Evolutionary conservation across 805 yeast species (phyloP).

Genomic region (Cyberlindnera veronae): DNA sequence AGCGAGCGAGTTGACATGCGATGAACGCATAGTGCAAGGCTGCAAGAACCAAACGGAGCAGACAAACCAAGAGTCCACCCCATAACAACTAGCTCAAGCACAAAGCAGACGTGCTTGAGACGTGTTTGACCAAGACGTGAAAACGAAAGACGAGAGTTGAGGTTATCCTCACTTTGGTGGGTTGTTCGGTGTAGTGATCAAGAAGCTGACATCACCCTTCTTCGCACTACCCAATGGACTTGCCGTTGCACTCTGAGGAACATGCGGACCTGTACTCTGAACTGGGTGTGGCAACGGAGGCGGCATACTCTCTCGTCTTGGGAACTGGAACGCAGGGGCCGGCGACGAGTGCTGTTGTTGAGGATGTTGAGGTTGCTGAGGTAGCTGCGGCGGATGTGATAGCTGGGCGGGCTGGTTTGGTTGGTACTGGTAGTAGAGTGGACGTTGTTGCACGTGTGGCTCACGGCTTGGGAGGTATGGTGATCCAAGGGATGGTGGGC

Average conservation of each 20-base stretch:
- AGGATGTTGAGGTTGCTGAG: slow-evolving; percentile 4
- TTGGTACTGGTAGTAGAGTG: slow-evolving; percentile 12
- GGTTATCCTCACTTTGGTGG: slow-evolving; percentile 27
- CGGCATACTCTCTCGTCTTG: slow-evolving; percentile 5
- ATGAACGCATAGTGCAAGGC: too few relatives aligned
- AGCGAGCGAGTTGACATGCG: too few relatives aligned
- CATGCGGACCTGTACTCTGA: background rate
- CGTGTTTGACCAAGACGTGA: too few relatives aligned
- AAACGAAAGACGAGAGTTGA: background rate
- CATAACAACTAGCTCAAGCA: too few relatives aligned
- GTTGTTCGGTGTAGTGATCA: slow-evolving; percentile 27
- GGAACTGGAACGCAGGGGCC: slow-evolving; percentile 7
- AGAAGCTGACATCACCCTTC: slow-evolving; percentile 26
- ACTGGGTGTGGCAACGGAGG: slow-evolving; percentile 6
- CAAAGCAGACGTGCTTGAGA: too few relatives aligned
- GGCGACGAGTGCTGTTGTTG: slow-evolving; percentile 6
- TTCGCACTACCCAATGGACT: slow-evolving; percentile 4
- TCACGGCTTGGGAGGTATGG: slow-evolving; percentile 15
- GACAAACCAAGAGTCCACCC: too few relatives aligned
- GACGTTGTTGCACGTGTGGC: slow-evolving; percentile 2
- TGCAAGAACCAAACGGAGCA: too few relatives aligned
- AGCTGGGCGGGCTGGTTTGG: background rate
- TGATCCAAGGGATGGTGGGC: slow-evolving; percentile 10
- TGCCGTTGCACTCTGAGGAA: slow-evolving; percentile 7
- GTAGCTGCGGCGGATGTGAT: slow-evolving; percentile 10